Conservation (phyloP, 2,329 filamentous ascomycete genomes). For the Colletotrichum orchidophilum region DNA sequence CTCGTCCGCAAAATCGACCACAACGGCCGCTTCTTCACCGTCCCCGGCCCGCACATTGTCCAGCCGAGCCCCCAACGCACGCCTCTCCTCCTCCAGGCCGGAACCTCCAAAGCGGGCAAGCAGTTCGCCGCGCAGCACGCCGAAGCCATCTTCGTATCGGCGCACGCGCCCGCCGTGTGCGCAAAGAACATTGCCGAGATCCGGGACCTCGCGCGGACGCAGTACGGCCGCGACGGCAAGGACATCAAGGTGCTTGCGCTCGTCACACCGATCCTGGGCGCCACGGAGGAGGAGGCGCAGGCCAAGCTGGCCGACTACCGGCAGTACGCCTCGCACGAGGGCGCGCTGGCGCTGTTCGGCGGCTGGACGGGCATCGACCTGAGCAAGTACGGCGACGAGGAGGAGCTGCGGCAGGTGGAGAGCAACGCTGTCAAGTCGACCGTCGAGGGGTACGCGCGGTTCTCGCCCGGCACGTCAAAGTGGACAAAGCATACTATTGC, state of each 20-base stretch:
- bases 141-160: constrained; percentile 76
- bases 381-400: constrained; percentile 68
- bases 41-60: constrained; percentile 73
- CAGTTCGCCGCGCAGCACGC: constrained; percentile 75
- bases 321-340: constrained; percentile 68
- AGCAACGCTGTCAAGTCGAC: constrained; percentile 69
- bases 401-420: constrained; percentile 70
- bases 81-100: constrained; percentile 75
- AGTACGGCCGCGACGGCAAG: constrained; percentile 65
- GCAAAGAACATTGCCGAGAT: constrained; percentile 71
- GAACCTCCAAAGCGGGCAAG: constrained; percentile 73
- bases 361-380: constrained; percentile 74
- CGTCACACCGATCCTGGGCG: constrained; percentile 71
- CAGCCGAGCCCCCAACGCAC: constrained; percentile 75
- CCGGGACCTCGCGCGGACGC: constrained; percentile 60
- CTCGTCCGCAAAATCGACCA: constrained; percentile 74
- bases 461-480: constrained; percentile 67
- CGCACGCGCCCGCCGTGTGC: constrained; percentile 69
- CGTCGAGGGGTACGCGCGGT: constrained; percentile 64
- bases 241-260: constrained; percentile 75
- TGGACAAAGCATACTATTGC: constrained; percentile 80
- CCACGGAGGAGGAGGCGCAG: constrained; percentile 72
- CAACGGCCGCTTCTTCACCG: constrained; percentile 68
- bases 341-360: constrained; percentile 75
- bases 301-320: constrained; percentile 71